Evolutionary conservation across 2,329 filamentous ascomycete genomes (phyloP).

Genomic region (Xenoacremonium recifei): DNA sequence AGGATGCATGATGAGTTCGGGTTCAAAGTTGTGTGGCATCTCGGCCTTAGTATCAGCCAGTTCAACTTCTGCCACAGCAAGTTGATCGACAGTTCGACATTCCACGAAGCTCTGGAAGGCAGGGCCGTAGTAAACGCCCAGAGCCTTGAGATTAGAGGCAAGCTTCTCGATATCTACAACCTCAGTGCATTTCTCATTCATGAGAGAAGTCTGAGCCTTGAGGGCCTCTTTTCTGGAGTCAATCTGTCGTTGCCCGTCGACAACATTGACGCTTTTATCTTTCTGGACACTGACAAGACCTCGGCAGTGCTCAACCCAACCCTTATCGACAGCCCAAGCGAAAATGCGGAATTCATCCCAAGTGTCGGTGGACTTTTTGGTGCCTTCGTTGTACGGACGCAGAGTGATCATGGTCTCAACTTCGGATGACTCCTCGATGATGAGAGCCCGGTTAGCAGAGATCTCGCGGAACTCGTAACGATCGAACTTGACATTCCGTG

Average conservation of each 20-base stretch:
- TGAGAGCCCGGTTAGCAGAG: background rate
- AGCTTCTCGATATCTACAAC: background rate
- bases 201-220: background rate
- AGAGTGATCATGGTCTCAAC: conserved; percentile 1
- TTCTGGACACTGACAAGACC: background rate
- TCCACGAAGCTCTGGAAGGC: background rate
- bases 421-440: background rate
- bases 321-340: background rate
- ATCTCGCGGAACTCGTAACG: background rate
- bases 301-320: conserved; percentile 1
- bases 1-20: background rate
- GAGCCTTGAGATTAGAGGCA: background rate
- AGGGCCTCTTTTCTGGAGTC: background rate
- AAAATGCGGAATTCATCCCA: background rate
- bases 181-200: background rate
- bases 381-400: conserved; percentile 3
- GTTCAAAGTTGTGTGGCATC: background rate
- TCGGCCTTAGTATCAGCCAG: background rate
- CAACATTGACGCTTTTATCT: background rate
- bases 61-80: background rate
- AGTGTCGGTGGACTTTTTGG: background rate
- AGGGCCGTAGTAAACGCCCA: background rate
- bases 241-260: background rate
- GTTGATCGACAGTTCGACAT: background rate
- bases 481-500: background rate